These are phyloP conservation scores for Trypanosoma grayi DNA, from an alignment of 208 protist genomes.

Conservation along the genomic window DNA sequence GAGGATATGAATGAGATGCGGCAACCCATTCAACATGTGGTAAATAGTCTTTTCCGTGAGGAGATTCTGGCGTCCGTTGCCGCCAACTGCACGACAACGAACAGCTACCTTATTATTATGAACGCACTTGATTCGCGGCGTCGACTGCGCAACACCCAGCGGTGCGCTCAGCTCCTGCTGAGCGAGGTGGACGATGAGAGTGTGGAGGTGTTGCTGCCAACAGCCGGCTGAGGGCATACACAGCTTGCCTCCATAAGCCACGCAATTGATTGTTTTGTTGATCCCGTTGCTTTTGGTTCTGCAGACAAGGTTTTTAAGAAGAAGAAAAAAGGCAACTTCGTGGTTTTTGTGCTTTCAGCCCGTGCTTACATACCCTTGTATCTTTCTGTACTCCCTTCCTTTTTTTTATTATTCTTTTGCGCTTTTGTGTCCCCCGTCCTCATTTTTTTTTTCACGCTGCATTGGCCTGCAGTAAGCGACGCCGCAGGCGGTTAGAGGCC, in stretches of 20 bases:
- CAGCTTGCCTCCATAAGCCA: too few species aligned
- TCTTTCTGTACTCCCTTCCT: not conserved
- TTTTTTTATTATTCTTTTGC: constrained; percentile 9
- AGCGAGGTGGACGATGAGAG: constrained; percentile 24
- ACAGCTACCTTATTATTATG: constrained; percentile 31
- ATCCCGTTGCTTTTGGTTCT: too few species aligned
- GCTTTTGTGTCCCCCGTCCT: too few species aligned
- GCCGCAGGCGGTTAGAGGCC: not conserved
- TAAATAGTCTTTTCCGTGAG: constrained; percentile 33
- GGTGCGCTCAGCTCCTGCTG: constrained; percentile 15
- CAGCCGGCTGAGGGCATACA: too few species aligned
- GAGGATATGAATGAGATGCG: not conserved
- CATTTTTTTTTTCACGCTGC: not conserved
- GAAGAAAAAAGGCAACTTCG: too few species aligned
- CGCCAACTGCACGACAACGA: constrained; percentile 53
- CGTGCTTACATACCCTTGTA: too few species aligned
- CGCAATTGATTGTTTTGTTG: too few species aligned
- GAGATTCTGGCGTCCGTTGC: constrained; percentile 62
- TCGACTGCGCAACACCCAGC: not conserved
- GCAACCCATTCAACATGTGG: not conserved
- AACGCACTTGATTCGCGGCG: constrained; percentile 20
- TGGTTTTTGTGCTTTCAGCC: too few species aligned
- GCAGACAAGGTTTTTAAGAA: too few species aligned
- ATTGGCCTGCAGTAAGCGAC: not conserved
- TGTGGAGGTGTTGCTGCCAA: not conserved